Percentiles rank a stretch among this genome's conserved stretches.
Conservation (phyloP, 176 grass and related monocot genomes). For the Paspalum vaginatum region DNA sequence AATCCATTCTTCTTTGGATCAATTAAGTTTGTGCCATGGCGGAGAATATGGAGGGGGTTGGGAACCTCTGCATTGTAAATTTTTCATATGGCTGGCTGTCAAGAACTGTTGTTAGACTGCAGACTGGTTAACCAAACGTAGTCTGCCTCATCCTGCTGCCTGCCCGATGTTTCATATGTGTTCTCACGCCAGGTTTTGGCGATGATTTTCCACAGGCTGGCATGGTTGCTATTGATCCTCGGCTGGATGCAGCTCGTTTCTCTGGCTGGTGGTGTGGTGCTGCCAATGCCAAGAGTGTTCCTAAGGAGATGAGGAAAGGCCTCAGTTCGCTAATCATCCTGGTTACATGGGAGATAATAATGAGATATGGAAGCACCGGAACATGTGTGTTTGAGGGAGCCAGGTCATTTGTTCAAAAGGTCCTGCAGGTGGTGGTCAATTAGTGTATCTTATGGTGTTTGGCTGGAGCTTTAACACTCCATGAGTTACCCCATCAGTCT, state of each 20-base stretch:
- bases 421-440: not conserved
- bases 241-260: not conserved
- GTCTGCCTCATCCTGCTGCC: not conserved
- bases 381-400: not conserved
- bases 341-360: not conserved
- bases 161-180: not conserved
- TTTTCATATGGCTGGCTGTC: not conserved
- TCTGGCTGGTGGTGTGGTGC: not conserved
- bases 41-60: not conserved
- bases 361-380: not conserved
- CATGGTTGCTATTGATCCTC: not conserved
- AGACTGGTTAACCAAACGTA: not conserved
- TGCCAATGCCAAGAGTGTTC: not conserved
- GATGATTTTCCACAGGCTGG: not conserved
- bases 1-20: not conserved
- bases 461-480: not conserved
- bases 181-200: not conserved
- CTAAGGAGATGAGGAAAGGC: not conserved
- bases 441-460: not conserved
- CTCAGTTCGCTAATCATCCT: not conserved
- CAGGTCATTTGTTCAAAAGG: not conserved
- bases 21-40: not conserved
- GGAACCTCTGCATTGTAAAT: not conserved
- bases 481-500: not conserved
- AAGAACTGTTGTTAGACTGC: not conserved